Base-by-base conservation (phyloP, 192 early-diverging fungal species). In the Glomus cerebriforme region DNA sequence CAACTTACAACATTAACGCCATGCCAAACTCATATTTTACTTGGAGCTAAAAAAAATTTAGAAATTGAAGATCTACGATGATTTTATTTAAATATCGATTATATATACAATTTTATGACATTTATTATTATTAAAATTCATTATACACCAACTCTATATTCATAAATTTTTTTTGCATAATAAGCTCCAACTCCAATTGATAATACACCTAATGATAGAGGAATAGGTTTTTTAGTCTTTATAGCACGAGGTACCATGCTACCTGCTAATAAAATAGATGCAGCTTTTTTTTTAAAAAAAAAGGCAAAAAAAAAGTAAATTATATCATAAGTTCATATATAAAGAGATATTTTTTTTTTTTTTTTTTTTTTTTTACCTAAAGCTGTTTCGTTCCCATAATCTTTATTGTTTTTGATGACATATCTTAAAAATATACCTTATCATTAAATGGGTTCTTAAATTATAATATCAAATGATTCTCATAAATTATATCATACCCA, bases 321-420 rank as follows among this genome's bases (percentile, higher is more conserved):
- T 45, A 4, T 39, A 73, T 1, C 1, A 3, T 39, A 32, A 63
- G 13, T 39, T 1, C 0, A 2, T 45, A 75, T 1, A 17, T 64
- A 17, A 43, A 29, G 7, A 3, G 7, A 3, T 7, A 17, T 26
- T 29, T 39, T 17, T n/a, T n/a, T n/a, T n/a, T n/a, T n/a, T n/a
- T n/a, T n/a, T n/a, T 8, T 7, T 29, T 73, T 80, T n/a, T 8
- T 7, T 29, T 73, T 80, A 80, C 79, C 80, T 37, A 81, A 69
- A 58, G 85, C 83, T 32, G 81, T 83, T 75, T 86, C 85, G 59
- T 84, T 78, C 31, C 85, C 85, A 80, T 86, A 86, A 34, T 83
- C 73, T 34, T 63, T 65, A 64, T 86, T 84, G 29, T 83, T 54
- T 60, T 85, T 69, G 15, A 86, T 83, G 13, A 84, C 47, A 59